Evolutionary conservation across 345 rosid species (phyloP), one percentile per base, ranked within the genome.

Genomic region (Brassica juncea): DNA sequence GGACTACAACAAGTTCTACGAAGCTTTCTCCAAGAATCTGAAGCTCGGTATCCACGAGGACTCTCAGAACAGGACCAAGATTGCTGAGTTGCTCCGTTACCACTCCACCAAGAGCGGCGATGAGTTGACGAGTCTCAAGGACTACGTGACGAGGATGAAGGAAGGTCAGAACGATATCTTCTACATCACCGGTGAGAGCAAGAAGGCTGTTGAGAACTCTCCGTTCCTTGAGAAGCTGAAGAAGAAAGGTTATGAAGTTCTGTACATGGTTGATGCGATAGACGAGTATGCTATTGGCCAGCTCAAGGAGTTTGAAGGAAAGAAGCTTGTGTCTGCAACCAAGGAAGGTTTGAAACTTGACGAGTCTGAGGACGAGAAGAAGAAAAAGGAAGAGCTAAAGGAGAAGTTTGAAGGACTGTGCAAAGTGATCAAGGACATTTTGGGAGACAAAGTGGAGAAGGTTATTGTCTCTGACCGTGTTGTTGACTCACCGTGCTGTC

Each of bases 381-480:
- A 63, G 35, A 63, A n/a, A 2, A 63, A 63, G 67, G 42, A 63
- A 63, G 67, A 63, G 32, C 67, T 63, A 8, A 63, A 63, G 67
- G 42, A 63, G 23, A 63, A 63, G 23, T 63, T 63, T 8, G 67
- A 63, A 35, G 67, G 67, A 3, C 23, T 63, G 23, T 63, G 67
- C 42, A 63, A 63, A n/a, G 67, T 63, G 4, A 63, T 63, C 67
- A 63, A 63, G 67, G 67, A 63, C 16, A 5, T 63, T 1, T 63
- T 63, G 67, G 67, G 67, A 30, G 67, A 63, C 67, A 63, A 63
- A 16, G 67, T 64, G 5, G 68, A 64, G 47, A 64, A 64, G 68
- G 68, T 64, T 0, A 64, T 64, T 1, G 68, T 64, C 27, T 64
- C 68, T 8, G 68, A 64, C 68, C 68, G 68, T 64, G 68, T 64